These are phyloP conservation scores for Panicum hallii DNA, from an alignment of 202 grass and related monocot genomes.

Conservation along the genomic window DNA sequence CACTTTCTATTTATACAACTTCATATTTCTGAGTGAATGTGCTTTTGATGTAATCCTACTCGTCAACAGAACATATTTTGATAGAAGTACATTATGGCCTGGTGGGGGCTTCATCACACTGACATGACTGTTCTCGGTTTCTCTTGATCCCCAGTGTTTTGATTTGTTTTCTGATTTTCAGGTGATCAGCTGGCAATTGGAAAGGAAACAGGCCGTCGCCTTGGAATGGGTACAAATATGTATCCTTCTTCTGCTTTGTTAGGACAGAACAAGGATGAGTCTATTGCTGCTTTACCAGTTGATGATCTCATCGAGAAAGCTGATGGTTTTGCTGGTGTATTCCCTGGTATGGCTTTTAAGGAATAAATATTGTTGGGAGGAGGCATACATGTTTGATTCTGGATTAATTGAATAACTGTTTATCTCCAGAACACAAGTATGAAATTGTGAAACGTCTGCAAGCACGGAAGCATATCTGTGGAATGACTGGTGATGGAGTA, in stretches of 20 bases:
- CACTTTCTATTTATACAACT: neutral
- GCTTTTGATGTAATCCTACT: conserved; percentile 7
- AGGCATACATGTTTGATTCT: neutral
- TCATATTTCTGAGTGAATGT: neutral
- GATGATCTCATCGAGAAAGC: conserved; percentile 97
- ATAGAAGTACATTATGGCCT: neutral
- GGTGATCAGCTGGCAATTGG: conserved; percentile 91
- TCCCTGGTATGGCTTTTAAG: conserved; percentile 63
- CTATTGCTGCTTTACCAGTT: conserved; percentile 69
- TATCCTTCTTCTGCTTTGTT: conserved; percentile 88
- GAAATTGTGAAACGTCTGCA: conserved; percentile 93
- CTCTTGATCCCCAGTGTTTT: neutral
- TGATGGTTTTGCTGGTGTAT: conserved; percentile 93
- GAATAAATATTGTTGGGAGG: neutral
- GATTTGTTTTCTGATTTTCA: conserved; percentile 38
- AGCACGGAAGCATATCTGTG: conserved; percentile 91
- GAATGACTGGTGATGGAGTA: conserved; percentile 95
- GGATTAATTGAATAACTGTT: conserved; percentile 13
- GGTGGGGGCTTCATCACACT: conserved; percentile 7
- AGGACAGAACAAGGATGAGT: conserved; percentile 78
- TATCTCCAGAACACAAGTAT: conserved; percentile 87
- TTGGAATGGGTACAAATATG: conserved; percentile 97
- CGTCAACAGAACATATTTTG: neutral
- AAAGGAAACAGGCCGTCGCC: conserved; percentile 78
- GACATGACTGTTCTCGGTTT: neutral